Evolutionary conservation across 1,284 basidiomycete genomes (phyloP).

Genomic region (Sanguinoderma infundibulare): DNA sequence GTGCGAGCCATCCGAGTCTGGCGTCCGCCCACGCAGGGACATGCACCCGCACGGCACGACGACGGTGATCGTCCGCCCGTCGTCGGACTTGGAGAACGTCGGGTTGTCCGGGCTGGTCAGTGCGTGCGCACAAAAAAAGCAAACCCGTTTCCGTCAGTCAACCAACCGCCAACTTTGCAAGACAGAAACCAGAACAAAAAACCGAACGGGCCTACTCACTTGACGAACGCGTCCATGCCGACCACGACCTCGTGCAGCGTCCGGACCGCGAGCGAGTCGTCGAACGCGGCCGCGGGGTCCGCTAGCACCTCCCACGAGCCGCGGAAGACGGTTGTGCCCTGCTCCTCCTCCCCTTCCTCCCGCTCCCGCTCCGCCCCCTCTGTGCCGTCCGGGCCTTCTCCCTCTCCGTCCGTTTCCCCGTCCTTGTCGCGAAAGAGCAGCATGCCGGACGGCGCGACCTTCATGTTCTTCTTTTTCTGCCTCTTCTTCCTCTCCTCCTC

Average conservation of each 20-base stretch:
- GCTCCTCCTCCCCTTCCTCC: background rate
- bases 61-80: slow-evolving; percentile 8
- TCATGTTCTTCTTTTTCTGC: background rate
- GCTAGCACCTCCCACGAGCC: slow-evolving; percentile 18
- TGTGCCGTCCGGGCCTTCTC: no score
- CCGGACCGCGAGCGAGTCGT: slow-evolving; percentile 20
- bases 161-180: background rate
- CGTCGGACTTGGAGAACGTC: slow-evolving; percentile 2
- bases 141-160: no score
- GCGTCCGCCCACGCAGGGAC: background rate
- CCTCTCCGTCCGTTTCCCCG: background rate
- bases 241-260: slow-evolving; percentile 22
- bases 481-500: background rate
- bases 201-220: no score
- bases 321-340: slow-evolving; percentile 12
- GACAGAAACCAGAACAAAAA: background rate
- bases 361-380: background rate
- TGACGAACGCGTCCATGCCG: slow-evolving; percentile 6
- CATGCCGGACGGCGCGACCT: slow-evolving; percentile 16
- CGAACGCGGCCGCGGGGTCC: slow-evolving; percentile 10
- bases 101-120: slow-evolving; percentile 7
- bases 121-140: no score
- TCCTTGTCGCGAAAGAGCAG: slow-evolving; percentile 11
- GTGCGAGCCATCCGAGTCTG: background rate
- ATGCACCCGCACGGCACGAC: slow-evolving; percentile 23